Evolutionary conservation across 805 yeast species (phyloP).

Genomic region (Yarrowia hollandica): DNA sequence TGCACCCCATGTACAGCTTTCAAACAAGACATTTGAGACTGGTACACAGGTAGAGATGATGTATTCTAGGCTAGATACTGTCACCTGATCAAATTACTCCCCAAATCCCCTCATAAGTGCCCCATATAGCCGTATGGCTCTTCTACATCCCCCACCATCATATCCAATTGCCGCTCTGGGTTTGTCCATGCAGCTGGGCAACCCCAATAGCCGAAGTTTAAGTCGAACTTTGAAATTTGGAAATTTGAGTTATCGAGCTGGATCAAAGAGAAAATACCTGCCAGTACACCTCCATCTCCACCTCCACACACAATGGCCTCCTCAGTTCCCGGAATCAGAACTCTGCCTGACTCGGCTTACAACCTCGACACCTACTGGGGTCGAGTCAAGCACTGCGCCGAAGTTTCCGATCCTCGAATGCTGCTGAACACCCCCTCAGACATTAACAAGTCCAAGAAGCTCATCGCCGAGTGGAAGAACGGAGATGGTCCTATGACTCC

Average conservation of each 20-base stretch:
- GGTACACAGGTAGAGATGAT: background rate
- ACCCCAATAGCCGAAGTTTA: slow-evolving; percentile 24
- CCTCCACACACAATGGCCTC: slow-evolving; percentile 66
- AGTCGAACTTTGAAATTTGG: slow-evolving; percentile 5
- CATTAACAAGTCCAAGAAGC: slow-evolving; percentile 60
- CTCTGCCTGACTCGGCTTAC: slow-evolving; percentile 76
- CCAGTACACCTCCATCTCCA: background rate
- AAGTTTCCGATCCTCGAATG: slow-evolving; percentile 89
- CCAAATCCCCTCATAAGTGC: background rate
- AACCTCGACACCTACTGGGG: slow-evolving; percentile 88
- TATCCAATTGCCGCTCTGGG: slow-evolving; percentile 3
- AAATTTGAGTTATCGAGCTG: slow-evolving; percentile 14
- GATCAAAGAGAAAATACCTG: background rate
- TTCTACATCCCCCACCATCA: background rate
- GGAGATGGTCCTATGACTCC: slow-evolving; percentile 73
- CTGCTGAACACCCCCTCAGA: slow-evolving; percentile 67
- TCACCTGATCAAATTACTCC: background rate
- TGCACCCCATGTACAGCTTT: background rate
- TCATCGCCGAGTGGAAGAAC: slow-evolving; percentile 70
- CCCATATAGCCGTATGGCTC: background rate
- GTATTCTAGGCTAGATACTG: too few relatives aligned
- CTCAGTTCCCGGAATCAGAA: slow-evolving; percentile 76
- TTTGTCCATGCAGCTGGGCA: slow-evolving; percentile 2
- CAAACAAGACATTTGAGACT: background rate
- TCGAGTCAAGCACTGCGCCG: slow-evolving; percentile 91